A percentile compares a stretch with the other conserved stretches of the same genome.
Evolutionary conservation across 2,329 filamentous ascomycete genomes (phyloP).

Genomic region (Beauveria caledonica): DNA sequence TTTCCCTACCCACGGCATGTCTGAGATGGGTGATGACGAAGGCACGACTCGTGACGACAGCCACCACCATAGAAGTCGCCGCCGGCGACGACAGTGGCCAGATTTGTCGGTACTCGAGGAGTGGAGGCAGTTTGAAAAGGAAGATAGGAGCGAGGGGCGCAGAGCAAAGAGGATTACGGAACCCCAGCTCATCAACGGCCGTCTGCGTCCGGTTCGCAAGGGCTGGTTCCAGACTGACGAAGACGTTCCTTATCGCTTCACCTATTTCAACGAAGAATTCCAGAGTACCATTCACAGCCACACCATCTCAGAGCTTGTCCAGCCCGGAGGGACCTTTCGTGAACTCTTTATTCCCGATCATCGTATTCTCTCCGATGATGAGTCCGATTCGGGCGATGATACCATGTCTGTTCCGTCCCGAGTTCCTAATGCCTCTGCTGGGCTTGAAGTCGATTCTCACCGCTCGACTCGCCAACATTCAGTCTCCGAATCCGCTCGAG

Average conservation of each 20-base stretch:
- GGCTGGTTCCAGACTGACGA: constrained; percentile 84
- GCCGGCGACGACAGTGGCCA: constrained; percentile 72
- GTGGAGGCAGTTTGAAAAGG: constrained; percentile 86
- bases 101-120: constrained; percentile 77
- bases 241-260: constrained; percentile 88
- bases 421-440: constrained; percentile 17
- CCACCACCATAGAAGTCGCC: constrained; percentile 35
- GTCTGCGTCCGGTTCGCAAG: constrained; percentile 70
- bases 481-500: constrained; percentile 23
- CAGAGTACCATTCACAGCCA: constrained; percentile 94
- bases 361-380: constrained; percentile 63
- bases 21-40: constrained; percentile 76
- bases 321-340: constrained; percentile 73
- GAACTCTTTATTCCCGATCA: constrained; percentile 90
- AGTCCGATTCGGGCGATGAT: constrained; percentile 53
- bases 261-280: constrained; percentile 97
- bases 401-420: constrained; percentile 19
- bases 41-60: constrained; percentile 35
- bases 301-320: constrained; percentile 85
- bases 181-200: constrained; percentile 83
- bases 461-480: constrained; percentile 41
- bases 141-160: constrained; percentile 67
- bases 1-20: constrained; percentile 66
- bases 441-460: constrained; percentile 30
- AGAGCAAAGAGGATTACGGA: constrained; percentile 89